phyloP scores from a whole-genome alignment of 2,329 filamentous ascomycete species.

The Colletotrichum musae region DNA sequence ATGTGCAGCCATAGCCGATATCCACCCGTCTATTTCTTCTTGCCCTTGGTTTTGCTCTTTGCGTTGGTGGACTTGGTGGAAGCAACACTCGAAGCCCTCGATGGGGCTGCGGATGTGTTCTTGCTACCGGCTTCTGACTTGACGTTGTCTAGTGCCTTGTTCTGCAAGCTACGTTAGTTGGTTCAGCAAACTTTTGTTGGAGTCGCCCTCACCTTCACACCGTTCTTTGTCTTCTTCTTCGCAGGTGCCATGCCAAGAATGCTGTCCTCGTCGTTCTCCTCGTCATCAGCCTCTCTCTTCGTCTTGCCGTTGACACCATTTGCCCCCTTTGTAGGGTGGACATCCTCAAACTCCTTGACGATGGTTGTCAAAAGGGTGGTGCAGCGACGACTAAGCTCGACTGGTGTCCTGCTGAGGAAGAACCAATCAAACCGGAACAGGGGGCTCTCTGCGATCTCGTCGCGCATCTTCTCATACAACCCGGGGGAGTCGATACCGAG shows the following conservation, averaged over 20 bases:
- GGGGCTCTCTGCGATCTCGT: constrained; percentile 94
- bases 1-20: constrained; percentile 20
- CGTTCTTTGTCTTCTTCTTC: constrained; percentile 95
- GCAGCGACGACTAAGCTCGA: constrained; percentile 92
- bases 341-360: constrained; percentile 91
- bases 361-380: constrained; percentile 95
- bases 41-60: constrained; percentile 63
- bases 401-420: constrained; percentile 93
- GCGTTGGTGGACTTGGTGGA: constrained; percentile 74
- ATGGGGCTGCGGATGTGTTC: constrained; percentile 81
- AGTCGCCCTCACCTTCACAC: constrained; percentile 79
- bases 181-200: constrained; percentile 29
- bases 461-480: constrained; percentile 94
- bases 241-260: constrained; percentile 85
- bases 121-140: constrained; percentile 81
- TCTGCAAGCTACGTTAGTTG: constrained; percentile 66
- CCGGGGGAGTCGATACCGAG: constrained; percentile 92
- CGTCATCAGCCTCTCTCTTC: constrained; percentile 84
- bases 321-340: constrained; percentile 62
- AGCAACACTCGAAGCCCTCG: constrained; percentile 88
- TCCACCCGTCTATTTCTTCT: constrained; percentile 62
- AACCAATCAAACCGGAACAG: constrained; percentile 99
- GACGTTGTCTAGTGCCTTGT: constrained; percentile 92
- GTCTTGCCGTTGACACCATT: constrained; percentile 77
- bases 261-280: constrained; percentile 87